A percentile compares a stretch with the other conserved stretches of the same genome.
These are phyloP conservation scores for Colletotrichum plurivorum DNA, from an alignment of 2,329 filamentous ascomycete genomes.

Conservation along the genomic window DNA sequence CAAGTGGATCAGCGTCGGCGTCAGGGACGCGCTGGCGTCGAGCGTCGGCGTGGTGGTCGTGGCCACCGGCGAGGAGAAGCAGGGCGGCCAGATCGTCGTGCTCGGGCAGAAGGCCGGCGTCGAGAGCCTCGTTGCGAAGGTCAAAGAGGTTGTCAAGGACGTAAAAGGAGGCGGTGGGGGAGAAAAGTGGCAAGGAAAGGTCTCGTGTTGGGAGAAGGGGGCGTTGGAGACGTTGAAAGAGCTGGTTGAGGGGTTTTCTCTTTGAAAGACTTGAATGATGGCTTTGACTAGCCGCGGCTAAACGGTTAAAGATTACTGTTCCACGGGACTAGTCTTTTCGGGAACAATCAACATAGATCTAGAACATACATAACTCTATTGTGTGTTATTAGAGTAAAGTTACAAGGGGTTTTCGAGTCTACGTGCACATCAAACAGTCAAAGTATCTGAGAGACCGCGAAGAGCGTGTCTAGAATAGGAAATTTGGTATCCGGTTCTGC, in stretches of 20 bases:
- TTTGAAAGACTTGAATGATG: background rate
- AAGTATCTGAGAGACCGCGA: too few relatives aligned
- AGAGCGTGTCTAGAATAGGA: too few relatives aligned
- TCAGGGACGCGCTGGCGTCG: slow-evolving; percentile 42
- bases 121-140: slow-evolving; percentile 37
- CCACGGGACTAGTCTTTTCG: too few relatives aligned
- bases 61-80: slow-evolving; percentile 46
- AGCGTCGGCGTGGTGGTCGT: slow-evolving; percentile 43
- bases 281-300: too few relatives aligned
- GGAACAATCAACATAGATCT: too few relatives aligned
- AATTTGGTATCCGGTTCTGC: too few relatives aligned
- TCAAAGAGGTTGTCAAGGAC: slow-evolving; percentile 42
- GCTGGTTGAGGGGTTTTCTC: slow-evolving; percentile 8
- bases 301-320: too few relatives aligned
- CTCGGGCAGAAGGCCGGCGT: slow-evolving; percentile 44
- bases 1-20: slow-evolving; percentile 46
- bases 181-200: slow-evolving; percentile 51
- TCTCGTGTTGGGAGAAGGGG: slow-evolving; percentile 45
- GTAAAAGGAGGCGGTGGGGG: slow-evolving; percentile 49
- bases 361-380: too few relatives aligned
- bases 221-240: slow-evolving; percentile 43
- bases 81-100: slow-evolving; percentile 45
- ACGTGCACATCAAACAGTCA: too few relatives aligned
- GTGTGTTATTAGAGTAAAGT: too few relatives aligned
- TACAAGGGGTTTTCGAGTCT: too few relatives aligned